Percentiles rank a stretch among this genome's conserved stretches.
Evolutionary conservation across 495 filamentous ascomycete species (phyloP).

Genomic region (Glonium stellatum): DNA sequence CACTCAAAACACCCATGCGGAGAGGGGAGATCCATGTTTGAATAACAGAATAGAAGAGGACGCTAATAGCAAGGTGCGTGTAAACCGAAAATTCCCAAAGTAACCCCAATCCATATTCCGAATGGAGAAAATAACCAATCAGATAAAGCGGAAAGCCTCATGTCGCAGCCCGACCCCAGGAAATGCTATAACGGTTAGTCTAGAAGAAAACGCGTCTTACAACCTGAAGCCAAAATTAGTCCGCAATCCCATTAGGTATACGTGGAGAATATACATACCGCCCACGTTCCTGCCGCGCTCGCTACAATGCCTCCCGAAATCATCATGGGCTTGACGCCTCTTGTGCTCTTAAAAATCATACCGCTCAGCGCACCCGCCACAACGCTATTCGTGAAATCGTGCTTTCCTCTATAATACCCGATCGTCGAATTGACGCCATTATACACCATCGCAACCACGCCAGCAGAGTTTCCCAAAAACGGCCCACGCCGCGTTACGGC

Average conservation of each 20-base stretch:
- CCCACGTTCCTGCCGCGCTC: constrained; percentile 75
- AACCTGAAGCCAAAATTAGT: neutral
- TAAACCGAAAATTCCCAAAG: neutral
- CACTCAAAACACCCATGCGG: neutral
- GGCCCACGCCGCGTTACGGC: constrained; percentile 85
- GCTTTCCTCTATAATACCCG: constrained; percentile 78
- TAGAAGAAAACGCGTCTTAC: neutral
- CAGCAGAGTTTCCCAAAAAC: constrained; percentile 94
- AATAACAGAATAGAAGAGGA: neutral
- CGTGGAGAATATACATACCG: constrained; percentile 26
- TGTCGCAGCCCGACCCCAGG: neutral
- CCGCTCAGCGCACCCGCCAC: constrained; percentile 78
- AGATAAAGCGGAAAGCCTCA: neutral
- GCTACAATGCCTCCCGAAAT: constrained; percentile 86
- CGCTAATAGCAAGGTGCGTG: neutral
- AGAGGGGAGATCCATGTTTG: neutral
- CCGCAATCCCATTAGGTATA: neutral
- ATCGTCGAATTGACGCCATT: constrained; percentile 88
- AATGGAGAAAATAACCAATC: neutral
- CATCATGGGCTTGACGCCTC: constrained; percentile 82
- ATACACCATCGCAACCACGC: constrained; percentile 90
- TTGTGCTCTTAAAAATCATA: constrained; percentile 92
- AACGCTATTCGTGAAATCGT: constrained; percentile 84
- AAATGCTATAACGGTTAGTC: neutral
- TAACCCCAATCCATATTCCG: neutral